These are phyloP conservation scores for Melanogaster broomeanus DNA, from an alignment of 768 basidiomycete genomes.

Conservation along the genomic window DNA sequence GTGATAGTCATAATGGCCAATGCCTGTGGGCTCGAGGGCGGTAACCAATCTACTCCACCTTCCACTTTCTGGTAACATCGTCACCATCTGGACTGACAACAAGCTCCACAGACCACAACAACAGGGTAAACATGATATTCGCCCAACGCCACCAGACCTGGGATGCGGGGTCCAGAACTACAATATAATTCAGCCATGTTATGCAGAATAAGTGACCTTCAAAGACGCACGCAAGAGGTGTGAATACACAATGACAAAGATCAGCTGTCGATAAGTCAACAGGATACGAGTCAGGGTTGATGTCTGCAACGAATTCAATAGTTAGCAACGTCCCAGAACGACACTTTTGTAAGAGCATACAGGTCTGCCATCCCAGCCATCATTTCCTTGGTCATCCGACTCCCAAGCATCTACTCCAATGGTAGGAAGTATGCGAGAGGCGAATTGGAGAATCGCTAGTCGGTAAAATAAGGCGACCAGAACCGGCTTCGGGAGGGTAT, in stretches of 20 bases:
- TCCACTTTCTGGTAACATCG: slow-evolving; percentile 68
- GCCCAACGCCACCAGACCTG: slow-evolving; percentile 95
- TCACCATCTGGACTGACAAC: slow-evolving; percentile 79
- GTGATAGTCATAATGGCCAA: background rate
- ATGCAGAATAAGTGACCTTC: background rate
- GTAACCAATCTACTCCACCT: slow-evolving; percentile 52
- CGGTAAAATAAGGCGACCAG: slow-evolving; percentile 79
- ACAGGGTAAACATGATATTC: slow-evolving; percentile 84
- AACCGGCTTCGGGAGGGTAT: slow-evolving; percentile 85
- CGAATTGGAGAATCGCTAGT: slow-evolving; percentile 76
- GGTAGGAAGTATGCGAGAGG: slow-evolving; percentile 80
- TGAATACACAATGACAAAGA: slow-evolving; percentile 87
- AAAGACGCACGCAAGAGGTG: slow-evolving; percentile 71
- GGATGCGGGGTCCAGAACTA: slow-evolving; percentile 86
- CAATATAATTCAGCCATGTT: slow-evolving; percentile 1
- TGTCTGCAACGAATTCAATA: slow-evolving; percentile 47
- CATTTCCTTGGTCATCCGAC: slow-evolving; percentile 58
- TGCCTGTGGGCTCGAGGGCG: slow-evolving; percentile 5
- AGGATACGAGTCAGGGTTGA: slow-evolving; percentile 74
- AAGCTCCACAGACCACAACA: slow-evolving; percentile 82
- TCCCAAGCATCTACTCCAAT: slow-evolving; percentile 85
- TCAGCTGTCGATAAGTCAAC: slow-evolving; percentile 79
- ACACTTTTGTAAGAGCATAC: slow-evolving; percentile 38
- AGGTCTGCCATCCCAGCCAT: slow-evolving; percentile 71
- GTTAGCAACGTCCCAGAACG: slow-evolving; percentile 7